Conservation (phyloP, 2,329 filamentous ascomycete genomes). For the Apiospora arundinis region DNA sequence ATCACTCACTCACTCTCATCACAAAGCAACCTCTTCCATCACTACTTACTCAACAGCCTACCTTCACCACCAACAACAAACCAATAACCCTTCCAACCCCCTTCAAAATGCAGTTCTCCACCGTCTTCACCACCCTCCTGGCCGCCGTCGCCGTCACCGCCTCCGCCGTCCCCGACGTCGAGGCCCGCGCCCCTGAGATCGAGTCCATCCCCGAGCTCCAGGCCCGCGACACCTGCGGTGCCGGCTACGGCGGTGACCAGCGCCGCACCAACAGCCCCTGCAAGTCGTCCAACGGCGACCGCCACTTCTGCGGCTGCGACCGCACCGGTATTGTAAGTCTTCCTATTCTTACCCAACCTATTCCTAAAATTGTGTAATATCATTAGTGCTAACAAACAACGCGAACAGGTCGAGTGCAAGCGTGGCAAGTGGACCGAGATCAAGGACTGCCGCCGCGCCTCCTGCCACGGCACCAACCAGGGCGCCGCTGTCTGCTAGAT, state of each 20-base stretch:
- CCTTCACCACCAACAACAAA: not conserved
- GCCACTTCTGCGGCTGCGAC: conserved; percentile 30
- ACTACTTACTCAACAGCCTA: not conserved
- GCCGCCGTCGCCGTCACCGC: conserved; percentile 23
- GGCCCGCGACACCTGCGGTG: conserved; percentile 28
- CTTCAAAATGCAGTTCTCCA: conserved; percentile 13
- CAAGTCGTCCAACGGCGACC: conserved; percentile 28
- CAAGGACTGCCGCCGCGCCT: conserved; percentile 24
- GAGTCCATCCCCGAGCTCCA: conserved; percentile 21
- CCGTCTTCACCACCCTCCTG: conserved; percentile 6
- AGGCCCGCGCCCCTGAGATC: conserved; percentile 1
- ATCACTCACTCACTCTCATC: not conserved
- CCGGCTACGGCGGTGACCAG: conserved; percentile 29
- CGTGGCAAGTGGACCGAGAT: conserved; percentile 27
- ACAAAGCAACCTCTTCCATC: not conserved
- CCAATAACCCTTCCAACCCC: not conserved
- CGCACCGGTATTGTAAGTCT: conserved; percentile 28
- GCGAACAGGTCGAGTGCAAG: conserved; percentile 27
- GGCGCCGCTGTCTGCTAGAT: conserved; percentile 24
- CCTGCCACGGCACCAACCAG: conserved; percentile 27
- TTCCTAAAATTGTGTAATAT: not conserved
- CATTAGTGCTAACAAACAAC: not conserved
- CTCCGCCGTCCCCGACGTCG: conserved; percentile 17
- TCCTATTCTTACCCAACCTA: not conserved
- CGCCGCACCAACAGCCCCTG: conserved; percentile 30